These are phyloP conservation scores for Aspergillus coremiiformis DNA, from an alignment of 495 filamentous ascomycete species.

Conservation along the genomic window DNA sequence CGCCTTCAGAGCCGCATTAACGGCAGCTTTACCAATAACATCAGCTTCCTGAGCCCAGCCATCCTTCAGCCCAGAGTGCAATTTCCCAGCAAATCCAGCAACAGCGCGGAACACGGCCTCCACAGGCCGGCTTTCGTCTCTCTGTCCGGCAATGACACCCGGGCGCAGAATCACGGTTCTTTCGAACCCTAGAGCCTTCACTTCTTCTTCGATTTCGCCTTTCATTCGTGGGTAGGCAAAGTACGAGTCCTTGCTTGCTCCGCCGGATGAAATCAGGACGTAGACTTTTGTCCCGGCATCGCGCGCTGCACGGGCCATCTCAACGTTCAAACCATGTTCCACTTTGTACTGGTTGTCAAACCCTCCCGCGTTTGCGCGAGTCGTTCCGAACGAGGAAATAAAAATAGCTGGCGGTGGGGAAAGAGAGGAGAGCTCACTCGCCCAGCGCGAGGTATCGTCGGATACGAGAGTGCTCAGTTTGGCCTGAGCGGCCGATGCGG, in stretches of 20 bases:
- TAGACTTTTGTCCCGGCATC: constrained; percentile 56
- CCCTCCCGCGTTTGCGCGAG: constrained; percentile 55
- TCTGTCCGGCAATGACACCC: constrained; percentile 63
- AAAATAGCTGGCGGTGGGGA: constrained; percentile 51
- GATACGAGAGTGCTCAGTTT: constrained; percentile 41
- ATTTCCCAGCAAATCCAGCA: constrained; percentile 40
- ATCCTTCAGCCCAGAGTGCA: constrained; percentile 55
- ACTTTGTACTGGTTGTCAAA: constrained; percentile 69
- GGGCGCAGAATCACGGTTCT: constrained; percentile 67
- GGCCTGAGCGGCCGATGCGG: constrained; percentile 22
- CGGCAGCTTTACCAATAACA: constrained; percentile 66
- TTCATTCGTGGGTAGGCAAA: constrained; percentile 68
- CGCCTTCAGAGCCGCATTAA: constrained; percentile 44
- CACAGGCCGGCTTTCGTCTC: constrained; percentile 51
- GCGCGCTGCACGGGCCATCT: constrained; percentile 58
- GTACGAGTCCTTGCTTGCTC: constrained; percentile 39
- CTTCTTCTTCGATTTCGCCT: constrained; percentile 68
- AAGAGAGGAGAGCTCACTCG: constrained; percentile 43
- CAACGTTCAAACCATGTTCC: constrained; percentile 67
- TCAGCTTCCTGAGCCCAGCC: constrained; percentile 65
- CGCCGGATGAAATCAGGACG: constrained; percentile 57
- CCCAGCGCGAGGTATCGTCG: constrained; percentile 48
- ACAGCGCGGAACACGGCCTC: constrained; percentile 40
- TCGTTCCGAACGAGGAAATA: constrained; percentile 62
- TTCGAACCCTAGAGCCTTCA: constrained; percentile 63